Evolutionary conservation across 1,284 basidiomycete genomes (phyloP), one percentile per base, ranked within the genome.

Genomic region (Ceratobasidium sp.): DNA sequence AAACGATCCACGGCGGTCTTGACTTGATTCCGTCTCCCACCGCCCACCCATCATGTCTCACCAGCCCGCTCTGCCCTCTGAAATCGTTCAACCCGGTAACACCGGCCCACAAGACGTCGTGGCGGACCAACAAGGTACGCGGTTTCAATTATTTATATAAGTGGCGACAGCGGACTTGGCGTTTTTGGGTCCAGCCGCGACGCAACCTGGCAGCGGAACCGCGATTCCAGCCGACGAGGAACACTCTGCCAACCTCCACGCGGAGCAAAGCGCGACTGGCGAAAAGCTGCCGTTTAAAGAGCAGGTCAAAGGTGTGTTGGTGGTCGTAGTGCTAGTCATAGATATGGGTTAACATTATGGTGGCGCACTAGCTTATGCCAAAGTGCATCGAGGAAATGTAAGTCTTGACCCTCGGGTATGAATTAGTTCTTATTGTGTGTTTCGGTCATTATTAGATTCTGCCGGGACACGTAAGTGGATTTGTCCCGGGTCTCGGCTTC

Each of bases 281-380:
- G 65, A 46, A 16, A 69, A 69, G 53, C 30, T 69, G 30, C 65
- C 65, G 34, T 69, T 69, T 48, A 69, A 69, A 53, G 65, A 69
- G 41, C 65, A 58, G 53, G 65, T 69, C 34, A 69, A 69, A 69
- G 65, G 65, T 67, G 30, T 23, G 48, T 55, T 23, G n/a, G 23
- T 2, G 30, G 26, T 28, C n/a, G 43, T 45, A 12, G 32, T 48
- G 36, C 14, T 46, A n/a, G n/a, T n/a, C n/a, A n/a, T n/a, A n/a
- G n/a, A n/a, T 12, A 3, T 28, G 52, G 23, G 21, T 26, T 23
- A 34, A 23, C 21, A 8, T 26, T n/a, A 52, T 14, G n/a, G 4
- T 52, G 16, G 26, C 39, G 28, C n/a, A 34, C 8, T 58, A 69
- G 65, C 65, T 30, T 69, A 69, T 34, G 65, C 65, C 3, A 69